Evolutionary conservation across 2,329 filamentous ascomycete species (phyloP), one percentile per base, ranked within the genome.

Genomic region (Dichotomopilus funicola): DNA sequence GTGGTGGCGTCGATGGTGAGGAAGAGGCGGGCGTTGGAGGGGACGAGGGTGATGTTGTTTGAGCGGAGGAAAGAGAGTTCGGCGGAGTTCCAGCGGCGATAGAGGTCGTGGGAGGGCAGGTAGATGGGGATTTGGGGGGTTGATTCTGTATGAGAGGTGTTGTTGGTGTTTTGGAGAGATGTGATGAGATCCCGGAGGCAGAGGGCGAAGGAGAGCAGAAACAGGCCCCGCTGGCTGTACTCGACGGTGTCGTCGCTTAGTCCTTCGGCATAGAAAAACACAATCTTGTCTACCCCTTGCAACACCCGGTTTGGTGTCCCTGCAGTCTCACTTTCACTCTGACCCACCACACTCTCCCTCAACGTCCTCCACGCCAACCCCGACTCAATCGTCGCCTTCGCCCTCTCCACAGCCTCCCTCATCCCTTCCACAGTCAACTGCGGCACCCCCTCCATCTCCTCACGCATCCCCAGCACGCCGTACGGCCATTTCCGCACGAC

Each of bases 1-100:
- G 59, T 55, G 33, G 38, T 34, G 13, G 52, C 54, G 36, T 61
- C 55, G 1, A 61, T 45, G 43, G 50, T 57, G 34, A 61, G 52
- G 11, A 59, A 56, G 3, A 61, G 51, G 49, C 52, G 47, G 19
- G 52, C 59, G 38, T 55, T 57, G 27, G 57, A 55, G 5, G 53
- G 49, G 37, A 59, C 35, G 2, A 52, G 38, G 19, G 41, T 42
- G 31, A 59, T 57, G 10, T 50, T 47, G 7, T 43, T 34, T 4
- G 44, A 9, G 1, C 10, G 12, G 6, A 61, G 43, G 6, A 61
- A 35, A 7, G 12, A 19, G 8, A 9, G 34, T 50, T 61, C 59
- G n/a, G 6, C 34, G 9, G 9, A 5, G 13, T 44, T 57, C 59
- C 59, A 61, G 4, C 36, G 43, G 7, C 54, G 49, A 13, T 9